Evolutionary conservation across 2,329 filamentous ascomycete species (phyloP), one percentile per base, ranked within the genome.

Genomic region (Botryosphaeria dothidea): DNA sequence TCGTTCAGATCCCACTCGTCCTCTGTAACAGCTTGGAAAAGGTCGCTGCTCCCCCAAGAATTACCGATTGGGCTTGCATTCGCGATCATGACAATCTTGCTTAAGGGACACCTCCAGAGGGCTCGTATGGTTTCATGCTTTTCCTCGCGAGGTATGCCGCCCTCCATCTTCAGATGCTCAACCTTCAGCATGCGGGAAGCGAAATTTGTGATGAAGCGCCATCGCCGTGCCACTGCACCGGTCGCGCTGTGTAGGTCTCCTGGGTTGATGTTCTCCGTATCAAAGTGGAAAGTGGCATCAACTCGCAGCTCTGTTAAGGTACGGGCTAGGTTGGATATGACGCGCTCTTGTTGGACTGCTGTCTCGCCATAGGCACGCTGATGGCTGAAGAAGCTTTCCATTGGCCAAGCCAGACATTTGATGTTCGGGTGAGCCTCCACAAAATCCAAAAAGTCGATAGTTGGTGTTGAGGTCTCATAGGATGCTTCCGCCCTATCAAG

Each of bases 61-160:
- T 83, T 83, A 5, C 80, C 81, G 3, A 79, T 67, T 0, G 80
- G 78, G 36, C 75, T 79, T 9, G 73, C 75, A 2, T 79, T 74
- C 5, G 80, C 80, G 23, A 83, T 82, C 67, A 82, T 73, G 21
- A 82, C 79, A 15, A 82, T 69, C 66, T 82, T 82, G 66, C 78
- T 72, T 4, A 83, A 64, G 0, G 77, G 76, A 52, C 77, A 82
- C 45, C 67, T 70, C 65, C 77, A 75, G 11, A 82, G 63, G 2
- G 81, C 80, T 7, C 80, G 76, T 3, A 82, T 62, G 13, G 77
- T 73, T 65, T 83, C 81, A 27, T 81, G 75, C 62, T 80, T 79
- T 67, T 83, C 81, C 66, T 82, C 80, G 9, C 79, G 74, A 0
- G 81, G 79, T 46, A 82, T 76, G 13, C 79, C 79, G 19, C 81